These are phyloP conservation scores for Cladochytrium tenue DNA, from an alignment of 371 early-diverging fungal species.

Conservation along the genomic window DNA sequence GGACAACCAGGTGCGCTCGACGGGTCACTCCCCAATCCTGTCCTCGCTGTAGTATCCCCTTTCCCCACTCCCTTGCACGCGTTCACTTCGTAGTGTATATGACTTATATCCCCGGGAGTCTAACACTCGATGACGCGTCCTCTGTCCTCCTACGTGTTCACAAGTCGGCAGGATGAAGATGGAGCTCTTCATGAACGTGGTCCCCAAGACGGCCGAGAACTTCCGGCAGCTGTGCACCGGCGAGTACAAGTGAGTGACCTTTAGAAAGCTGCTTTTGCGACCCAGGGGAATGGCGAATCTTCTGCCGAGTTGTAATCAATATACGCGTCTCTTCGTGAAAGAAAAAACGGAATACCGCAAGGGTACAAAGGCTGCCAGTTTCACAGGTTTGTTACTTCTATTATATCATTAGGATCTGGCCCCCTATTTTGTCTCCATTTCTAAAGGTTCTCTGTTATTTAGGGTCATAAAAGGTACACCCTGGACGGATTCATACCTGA, in stretches of 20 bases:
- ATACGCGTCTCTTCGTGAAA: not conserved
- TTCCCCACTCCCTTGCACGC: not conserved
- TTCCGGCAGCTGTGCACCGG: slow-evolving; percentile 95
- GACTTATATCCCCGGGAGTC: no score
- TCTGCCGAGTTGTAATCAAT: no score
- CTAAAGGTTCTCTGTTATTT: no score
- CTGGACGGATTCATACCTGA: no score
- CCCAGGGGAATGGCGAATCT: no score
- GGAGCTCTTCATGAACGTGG: slow-evolving; percentile 90
- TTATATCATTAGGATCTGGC: no score
- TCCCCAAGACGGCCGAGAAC: slow-evolving; percentile 98
- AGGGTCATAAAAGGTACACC: no score
- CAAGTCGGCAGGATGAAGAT: slow-evolving; percentile 91
- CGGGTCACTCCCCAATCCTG: not conserved
- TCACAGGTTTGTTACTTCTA: slow-evolving; percentile 79
- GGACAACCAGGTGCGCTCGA: slow-evolving; percentile 36
- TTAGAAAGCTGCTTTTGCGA: no score
- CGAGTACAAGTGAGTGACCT: slow-evolving; percentile 79
- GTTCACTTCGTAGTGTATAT: no score
- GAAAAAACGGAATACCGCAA: slow-evolving; percentile 74
- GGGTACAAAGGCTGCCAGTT: slow-evolving; percentile 91
- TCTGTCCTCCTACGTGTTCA: slow-evolving; percentile 15
- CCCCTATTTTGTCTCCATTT: no score
- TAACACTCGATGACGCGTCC: not conserved
- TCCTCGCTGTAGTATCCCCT: no score